Percentiles rank a stretch among this genome's conserved stretches.
Conservation (phyloP, 1,284 basidiomycete genomes). For the Rhodotorula mucilaginosa region DNA sequence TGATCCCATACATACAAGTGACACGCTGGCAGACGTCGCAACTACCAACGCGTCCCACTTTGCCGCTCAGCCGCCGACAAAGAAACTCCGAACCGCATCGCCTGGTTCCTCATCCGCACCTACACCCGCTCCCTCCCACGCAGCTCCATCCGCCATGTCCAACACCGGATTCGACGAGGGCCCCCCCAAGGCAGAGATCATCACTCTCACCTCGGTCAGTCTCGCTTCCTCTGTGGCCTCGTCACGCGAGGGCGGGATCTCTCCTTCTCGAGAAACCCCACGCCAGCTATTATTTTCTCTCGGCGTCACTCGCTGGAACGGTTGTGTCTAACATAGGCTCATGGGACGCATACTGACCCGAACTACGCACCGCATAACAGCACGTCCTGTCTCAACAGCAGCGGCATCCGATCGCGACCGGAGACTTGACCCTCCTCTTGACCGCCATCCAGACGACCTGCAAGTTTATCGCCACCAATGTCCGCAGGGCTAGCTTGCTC, state of each 20-base stretch:
- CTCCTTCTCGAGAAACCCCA: background rate
- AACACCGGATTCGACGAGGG: slow-evolving; percentile 16
- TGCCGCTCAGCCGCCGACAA: background rate
- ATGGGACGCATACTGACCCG: background rate
- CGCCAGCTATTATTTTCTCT: background rate
- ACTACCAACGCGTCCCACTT: background rate
- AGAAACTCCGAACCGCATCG: background rate
- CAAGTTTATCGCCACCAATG: slow-evolving; percentile 95
- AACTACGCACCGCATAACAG: slow-evolving; percentile 1
- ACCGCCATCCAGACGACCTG: slow-evolving; percentile 91
- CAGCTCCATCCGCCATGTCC: slow-evolving; percentile 7
- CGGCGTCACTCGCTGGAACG: background rate
- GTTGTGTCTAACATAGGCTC: no score
- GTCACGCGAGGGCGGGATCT: background rate
- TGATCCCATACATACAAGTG: no score
- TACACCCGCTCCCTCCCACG: background rate
- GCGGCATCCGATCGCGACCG: slow-evolving; percentile 60
- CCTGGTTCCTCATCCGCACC: background rate
- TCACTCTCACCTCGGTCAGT: slow-evolving; percentile 38
- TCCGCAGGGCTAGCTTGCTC: slow-evolving; percentile 88
- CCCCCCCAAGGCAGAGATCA: slow-evolving; percentile 35
- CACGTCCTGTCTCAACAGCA: slow-evolving; percentile 40
- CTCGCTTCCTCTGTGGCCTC: no score
- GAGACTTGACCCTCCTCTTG: slow-evolving; percentile 90
- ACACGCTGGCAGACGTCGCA: background rate